Evolutionary conservation across 2,329 filamentous ascomycete species (phyloP), one percentile per base, ranked within the genome.

Genomic region (Diaporthe citriasiana): DNA sequence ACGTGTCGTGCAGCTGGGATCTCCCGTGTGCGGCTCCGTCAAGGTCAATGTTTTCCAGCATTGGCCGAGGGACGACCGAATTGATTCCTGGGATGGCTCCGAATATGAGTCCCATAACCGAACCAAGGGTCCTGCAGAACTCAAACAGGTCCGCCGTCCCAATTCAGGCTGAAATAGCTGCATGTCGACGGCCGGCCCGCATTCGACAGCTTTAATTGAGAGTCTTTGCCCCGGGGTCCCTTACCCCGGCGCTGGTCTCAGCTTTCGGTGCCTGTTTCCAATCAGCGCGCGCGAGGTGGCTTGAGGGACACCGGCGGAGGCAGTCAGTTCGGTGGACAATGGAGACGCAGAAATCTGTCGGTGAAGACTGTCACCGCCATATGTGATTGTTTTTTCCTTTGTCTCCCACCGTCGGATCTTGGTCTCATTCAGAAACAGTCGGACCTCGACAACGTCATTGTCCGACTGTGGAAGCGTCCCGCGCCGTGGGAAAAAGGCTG

Each of bases 221-320:
- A 68, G 47, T 53, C 45, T 51, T 53, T 68, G 63, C 19, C 63
- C 47, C 47, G 63, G 63, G 63, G 47, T 27, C 45, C 63, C 63
- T 68, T 53, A 53, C 63, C 47, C 63, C n/a, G 45, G 45, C 47
- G 63, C 30, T 38, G 63, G 63, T 68, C 63, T 68, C 63, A 68
- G 47, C 63, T 47, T 65, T 35, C 33, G 45, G 45, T 53, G 63
- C 63, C 47, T 53, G 47, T 68, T 68, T 68, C 63, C 33, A 68
- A 68, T 68, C 63, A 68, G 47, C 63, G 63, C 63, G 63, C 63
- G 63, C 47, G 45, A 33, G 63, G 45, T 68, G 63, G 63, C 63
- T 53, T 40, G 9, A 53, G 47, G n/a, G 30, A 68, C 47, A 27
- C 30, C 22, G 45, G 30, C 38, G 45, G 19, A 35, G 19, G 60